A percentile compares a stretch with the other conserved stretches of the same genome.
Evolutionary conservation across 129 eudicot genomes (phyloP).

Genomic region (Flaveria trinervia): DNA sequence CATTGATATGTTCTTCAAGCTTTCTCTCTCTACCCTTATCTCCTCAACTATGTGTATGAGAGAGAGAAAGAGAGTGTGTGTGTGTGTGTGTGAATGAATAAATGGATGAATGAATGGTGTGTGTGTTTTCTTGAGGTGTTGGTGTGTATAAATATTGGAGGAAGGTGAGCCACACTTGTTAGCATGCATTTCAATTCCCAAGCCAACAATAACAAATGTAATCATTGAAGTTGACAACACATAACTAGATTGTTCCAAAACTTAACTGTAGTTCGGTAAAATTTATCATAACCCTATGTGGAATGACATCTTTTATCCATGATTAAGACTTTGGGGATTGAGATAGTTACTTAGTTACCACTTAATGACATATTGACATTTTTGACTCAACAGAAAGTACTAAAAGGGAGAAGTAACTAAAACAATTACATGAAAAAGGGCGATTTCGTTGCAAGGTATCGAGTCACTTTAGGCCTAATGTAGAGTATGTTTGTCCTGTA

Average conservation of each 20-base stretch:
- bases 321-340: no score
- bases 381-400: no score
- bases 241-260: background rate
- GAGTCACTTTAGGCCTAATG: no score
- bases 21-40: constrained; percentile 36
- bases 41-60: constrained; percentile 12
- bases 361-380: no score
- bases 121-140: constrained; percentile 39
- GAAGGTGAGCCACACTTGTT: constrained; percentile 48
- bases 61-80: background rate
- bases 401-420: no score
- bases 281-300: background rate
- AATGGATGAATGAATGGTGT: constrained; percentile 21
- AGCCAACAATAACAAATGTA: constrained; percentile 3
- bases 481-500: no score
- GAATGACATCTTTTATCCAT: no score
- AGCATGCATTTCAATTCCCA: constrained; percentile 22
- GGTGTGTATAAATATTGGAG: constrained; percentile 40
- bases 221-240: background rate
- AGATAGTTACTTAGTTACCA: no score
- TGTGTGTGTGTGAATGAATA: no score
- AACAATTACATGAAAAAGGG: no score
- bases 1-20: constrained; percentile 31
- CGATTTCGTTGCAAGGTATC: no score
- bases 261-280: background rate